A percentile compares a stretch with the other conserved stretches of the same genome.
Evolutionary conservation across 768 basidiomycete genomes (phyloP).

Genomic region (Albatrellus ellisii): DNA sequence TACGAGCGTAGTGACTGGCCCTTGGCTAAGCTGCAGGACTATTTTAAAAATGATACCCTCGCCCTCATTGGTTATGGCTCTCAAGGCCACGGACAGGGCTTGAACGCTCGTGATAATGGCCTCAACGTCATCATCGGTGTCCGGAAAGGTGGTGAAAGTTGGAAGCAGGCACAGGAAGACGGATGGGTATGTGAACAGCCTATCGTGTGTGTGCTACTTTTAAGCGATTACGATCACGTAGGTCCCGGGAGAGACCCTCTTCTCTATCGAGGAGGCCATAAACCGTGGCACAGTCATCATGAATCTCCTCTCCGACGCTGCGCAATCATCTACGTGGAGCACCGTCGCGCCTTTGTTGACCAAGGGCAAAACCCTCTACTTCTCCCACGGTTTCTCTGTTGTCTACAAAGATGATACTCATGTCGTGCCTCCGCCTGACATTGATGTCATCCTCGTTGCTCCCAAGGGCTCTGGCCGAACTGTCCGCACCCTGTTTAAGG

Average conservation of each 20-base stretch:
- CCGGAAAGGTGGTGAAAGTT: conserved; percentile 91
- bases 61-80: conserved; percentile 99
- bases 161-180: conserved; percentile 90
- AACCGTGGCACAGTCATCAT: conserved; percentile 95
- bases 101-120: conserved; percentile 98
- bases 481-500: conserved; percentile 99
- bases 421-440: conserved; percentile 81
- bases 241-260: conserved; percentile 95
- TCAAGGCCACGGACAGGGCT: conserved; percentile 95
- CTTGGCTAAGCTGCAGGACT: conserved; percentile 92
- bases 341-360: conserved; percentile 87
- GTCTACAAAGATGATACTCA: conserved; percentile 97
- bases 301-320: conserved; percentile 98
- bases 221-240: conserved; percentile 19
- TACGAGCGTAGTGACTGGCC: conserved; percentile 99
- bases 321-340: conserved; percentile 96
- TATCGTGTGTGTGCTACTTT: too few species aligned
- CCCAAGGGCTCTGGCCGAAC: conserved; percentile 99
- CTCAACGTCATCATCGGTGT: conserved; percentile 98
- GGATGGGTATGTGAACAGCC: conserved; percentile 76
- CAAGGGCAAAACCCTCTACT: conserved; percentile 99
- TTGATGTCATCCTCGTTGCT: conserved; percentile 98
- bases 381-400: conserved; percentile 98
- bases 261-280: conserved; percentile 97
- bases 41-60: conserved; percentile 99